Evolutionary conservation across 148 eudicot species (phyloP).

Genomic region (Chenopodium quinoa): DNA sequence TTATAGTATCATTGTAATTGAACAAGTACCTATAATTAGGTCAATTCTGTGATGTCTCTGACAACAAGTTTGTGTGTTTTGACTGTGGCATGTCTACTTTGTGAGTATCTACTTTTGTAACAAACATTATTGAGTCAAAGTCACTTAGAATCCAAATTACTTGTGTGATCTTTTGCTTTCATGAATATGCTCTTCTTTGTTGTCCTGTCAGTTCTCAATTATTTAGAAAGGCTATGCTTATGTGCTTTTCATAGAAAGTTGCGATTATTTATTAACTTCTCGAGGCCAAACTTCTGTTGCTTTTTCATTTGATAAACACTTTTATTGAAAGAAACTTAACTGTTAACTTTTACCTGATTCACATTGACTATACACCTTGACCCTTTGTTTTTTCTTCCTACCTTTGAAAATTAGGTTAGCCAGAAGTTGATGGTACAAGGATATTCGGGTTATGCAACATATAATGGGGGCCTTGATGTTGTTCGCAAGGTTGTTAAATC

Average conservation of each 20-base stretch:
- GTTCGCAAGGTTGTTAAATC: conserved; percentile 72
- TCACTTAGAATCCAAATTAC: background rate
- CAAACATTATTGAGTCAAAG: background rate
- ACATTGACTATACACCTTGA: background rate
- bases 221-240: background rate
- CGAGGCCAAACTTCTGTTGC: too few species aligned
- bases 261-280: background rate
- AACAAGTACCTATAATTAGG: background rate
- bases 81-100: background rate
- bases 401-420: conserved; percentile 55
- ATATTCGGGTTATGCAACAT: conserved; percentile 85
- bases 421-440: conserved; percentile 99
- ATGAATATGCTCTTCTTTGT: background rate
- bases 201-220: background rate
- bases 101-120: background rate
- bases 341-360: background rate
- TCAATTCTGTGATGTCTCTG: background rate
- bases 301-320: background rate
- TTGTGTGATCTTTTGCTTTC: background rate
- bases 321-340: conserved; percentile 4
- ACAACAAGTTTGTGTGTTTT: conserved; percentile 10
- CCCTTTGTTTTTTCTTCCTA: background rate
- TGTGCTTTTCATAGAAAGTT: background rate
- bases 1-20: background rate
- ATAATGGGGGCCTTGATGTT: conserved; percentile 93